Evolutionary conservation across 306 rosid species (phyloP).

Genomic region (Casuarina glauca): DNA sequence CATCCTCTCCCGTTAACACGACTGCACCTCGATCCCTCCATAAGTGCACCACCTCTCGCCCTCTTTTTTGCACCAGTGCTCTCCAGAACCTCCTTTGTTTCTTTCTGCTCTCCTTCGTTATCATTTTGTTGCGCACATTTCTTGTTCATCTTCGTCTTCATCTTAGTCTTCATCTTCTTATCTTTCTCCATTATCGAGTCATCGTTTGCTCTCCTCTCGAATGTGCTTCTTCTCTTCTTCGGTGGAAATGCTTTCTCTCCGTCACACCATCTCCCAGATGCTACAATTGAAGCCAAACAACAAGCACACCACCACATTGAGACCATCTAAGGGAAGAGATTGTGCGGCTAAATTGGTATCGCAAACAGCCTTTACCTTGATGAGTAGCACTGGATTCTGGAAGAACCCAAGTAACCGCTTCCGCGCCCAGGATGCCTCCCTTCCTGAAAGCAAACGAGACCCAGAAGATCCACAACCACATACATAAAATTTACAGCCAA

Average conservation of each 20-base stretch:
- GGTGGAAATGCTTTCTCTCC: constrained; percentile 73
- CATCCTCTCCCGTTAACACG: constrained; percentile 99
- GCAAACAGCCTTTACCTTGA: constrained; percentile 41
- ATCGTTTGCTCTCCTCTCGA: constrained; percentile 23
- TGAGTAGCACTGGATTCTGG: constrained; percentile 42
- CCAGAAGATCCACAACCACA: constrained; percentile 35
- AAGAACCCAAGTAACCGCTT: constrained; percentile 33
- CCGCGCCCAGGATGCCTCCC: constrained; percentile 39
- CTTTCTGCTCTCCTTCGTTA: not conserved
- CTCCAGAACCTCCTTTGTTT: constrained; percentile 10
- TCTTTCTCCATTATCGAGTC: constrained; percentile 22
- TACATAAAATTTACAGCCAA: constrained; percentile 32
- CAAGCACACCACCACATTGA: constrained; percentile 7
- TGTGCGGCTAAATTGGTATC: not conserved
- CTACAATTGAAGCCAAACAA: constrained; percentile 13
- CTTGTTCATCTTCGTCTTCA: constrained; percentile 58
- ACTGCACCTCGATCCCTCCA: constrained; percentile 99
- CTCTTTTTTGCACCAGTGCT: constrained; percentile 35
- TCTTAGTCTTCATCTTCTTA: constrained; percentile 33
- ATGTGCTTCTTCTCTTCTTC: constrained; percentile 70
- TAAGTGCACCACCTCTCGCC: constrained; percentile 48
- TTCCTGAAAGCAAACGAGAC: constrained; percentile 47
- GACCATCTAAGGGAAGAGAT: not conserved
- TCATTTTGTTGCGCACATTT: constrained; percentile 39
- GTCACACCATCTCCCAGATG: constrained; percentile 55